Conservation (phyloP, 345 rosid species). For the Hibiscus syriacus region DNA sequence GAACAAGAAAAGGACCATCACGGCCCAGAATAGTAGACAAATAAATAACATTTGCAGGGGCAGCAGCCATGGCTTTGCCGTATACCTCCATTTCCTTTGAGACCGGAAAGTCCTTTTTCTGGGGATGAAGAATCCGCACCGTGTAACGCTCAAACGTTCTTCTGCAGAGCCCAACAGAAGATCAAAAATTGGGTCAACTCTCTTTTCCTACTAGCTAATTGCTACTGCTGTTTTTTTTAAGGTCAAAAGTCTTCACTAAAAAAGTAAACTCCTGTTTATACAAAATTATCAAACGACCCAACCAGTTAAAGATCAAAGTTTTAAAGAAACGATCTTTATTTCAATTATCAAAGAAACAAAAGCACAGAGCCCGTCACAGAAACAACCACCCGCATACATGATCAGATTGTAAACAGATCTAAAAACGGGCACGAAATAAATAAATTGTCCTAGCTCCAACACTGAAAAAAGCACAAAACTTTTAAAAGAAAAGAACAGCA, state of each 20-base stretch:
- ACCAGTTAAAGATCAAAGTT: not conserved
- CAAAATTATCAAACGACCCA: not conserved
- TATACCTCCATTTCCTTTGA: slow-evolving; percentile 54
- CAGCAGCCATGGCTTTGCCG: slow-evolving; percentile 58
- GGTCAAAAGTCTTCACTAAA: not conserved
- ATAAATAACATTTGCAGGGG: slow-evolving; percentile 75
- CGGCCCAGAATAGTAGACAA: slow-evolving; percentile 86
- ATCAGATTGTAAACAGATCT: not conserved
- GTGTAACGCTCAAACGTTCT: slow-evolving; percentile 18
- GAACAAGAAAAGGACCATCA: slow-evolving; percentile 56
- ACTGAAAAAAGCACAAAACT: not conserved
- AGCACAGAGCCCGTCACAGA: not conserved
- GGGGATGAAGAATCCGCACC: not conserved
- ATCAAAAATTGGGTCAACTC: slow-evolving; percentile 13
- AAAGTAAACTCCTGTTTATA: not conserved
- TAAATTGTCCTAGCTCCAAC: not conserved
- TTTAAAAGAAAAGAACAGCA: not conserved
- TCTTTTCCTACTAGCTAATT: not conserved
- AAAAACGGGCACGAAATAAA: not conserved
- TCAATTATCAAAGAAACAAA: not conserved
- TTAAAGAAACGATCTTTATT: not conserved
- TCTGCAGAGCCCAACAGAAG: slow-evolving; percentile 32
- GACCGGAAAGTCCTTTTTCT: not conserved
- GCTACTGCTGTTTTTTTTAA: not conserved
- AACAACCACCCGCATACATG: not conserved